Conservation (phyloP, 257 asterid species). For the Primulina tabacum region DNA sequence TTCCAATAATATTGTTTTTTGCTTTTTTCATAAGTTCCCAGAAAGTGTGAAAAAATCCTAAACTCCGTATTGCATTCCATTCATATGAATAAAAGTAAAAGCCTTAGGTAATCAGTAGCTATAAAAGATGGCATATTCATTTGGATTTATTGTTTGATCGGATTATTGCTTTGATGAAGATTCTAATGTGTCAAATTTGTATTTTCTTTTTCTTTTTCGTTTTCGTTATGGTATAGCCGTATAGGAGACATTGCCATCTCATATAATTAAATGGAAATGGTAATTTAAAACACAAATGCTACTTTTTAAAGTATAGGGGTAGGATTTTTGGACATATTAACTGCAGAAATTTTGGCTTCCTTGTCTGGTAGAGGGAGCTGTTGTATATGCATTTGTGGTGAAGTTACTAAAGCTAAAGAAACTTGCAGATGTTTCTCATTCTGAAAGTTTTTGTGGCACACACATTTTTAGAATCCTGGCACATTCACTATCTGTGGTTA, state of each 20-base stretch:
- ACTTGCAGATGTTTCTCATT: neutral
- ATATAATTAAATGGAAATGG: neutral
- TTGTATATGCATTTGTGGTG: neutral
- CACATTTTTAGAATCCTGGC: neutral
- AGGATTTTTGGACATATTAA: no score
- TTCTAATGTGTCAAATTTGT: no score
- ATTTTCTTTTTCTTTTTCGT: no score
- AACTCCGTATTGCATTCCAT: neutral
- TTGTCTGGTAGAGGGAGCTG: neutral
- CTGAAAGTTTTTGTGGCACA: neutral
- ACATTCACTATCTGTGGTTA: neutral
- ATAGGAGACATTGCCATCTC: neutral
- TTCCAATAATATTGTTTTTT: neutral
- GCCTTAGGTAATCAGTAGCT: neutral
- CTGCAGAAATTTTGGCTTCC: no score
- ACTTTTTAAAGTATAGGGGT: no score
- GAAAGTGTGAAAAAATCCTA: neutral
- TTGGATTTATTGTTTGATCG: neutral
- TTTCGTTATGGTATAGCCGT: neutral
- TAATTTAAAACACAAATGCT: no score
- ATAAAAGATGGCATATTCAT: neutral
- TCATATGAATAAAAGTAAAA: no score
- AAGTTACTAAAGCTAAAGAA: neutral
- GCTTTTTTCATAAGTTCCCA: neutral
- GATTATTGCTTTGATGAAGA: no score